Percentiles rank a stretch among this genome's conserved stretches.
phyloP scores from a whole-genome alignment of 148 eudicot species.

The Polygonum aviculare region DNA sequence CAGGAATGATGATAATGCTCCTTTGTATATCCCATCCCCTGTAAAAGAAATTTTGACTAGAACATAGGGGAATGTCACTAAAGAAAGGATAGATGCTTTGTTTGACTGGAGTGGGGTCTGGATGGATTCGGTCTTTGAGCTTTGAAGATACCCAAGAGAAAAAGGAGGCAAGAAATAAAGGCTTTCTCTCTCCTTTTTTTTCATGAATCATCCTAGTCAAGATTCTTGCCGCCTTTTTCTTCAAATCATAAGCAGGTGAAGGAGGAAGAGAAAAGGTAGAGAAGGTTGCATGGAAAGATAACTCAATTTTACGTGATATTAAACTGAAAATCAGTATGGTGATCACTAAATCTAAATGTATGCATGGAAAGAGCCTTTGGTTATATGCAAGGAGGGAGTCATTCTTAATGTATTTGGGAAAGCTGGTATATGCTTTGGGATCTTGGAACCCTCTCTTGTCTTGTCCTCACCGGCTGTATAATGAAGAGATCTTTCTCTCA shows the following conservation, averaged over 20 bases:
- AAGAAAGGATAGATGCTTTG: constrained; percentile 8
- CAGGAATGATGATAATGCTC: constrained; percentile 2
- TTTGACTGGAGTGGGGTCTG: constrained; percentile 10
- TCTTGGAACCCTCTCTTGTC: constrained; percentile 13
- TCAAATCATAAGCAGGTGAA: neutral
- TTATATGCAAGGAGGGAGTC: neutral
- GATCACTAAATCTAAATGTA: neutral
- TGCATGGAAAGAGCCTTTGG: neutral
- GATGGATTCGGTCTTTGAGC: neutral
- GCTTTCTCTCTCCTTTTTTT: neutral
- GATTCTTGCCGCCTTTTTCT: neutral
- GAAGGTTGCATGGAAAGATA: neutral
- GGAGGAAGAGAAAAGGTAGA: neutral
- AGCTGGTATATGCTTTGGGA: neutral
- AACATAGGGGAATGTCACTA: neutral
- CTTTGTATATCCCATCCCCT: neutral
- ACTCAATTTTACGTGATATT: neutral
- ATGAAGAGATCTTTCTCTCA: neutral
- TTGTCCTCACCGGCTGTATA: neutral
- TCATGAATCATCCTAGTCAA: constrained; percentile 2
- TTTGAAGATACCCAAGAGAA: constrained; percentile 8
- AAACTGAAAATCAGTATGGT: neutral
- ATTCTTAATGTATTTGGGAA: neutral
- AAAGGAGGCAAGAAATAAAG: neutral
- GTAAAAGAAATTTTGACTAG: constrained; percentile 1